Evolutionary conservation across 2,329 filamentous ascomycete species (phyloP), one percentile per base, ranked within the genome.

Genomic region (Cordyceps farinosa): DNA sequence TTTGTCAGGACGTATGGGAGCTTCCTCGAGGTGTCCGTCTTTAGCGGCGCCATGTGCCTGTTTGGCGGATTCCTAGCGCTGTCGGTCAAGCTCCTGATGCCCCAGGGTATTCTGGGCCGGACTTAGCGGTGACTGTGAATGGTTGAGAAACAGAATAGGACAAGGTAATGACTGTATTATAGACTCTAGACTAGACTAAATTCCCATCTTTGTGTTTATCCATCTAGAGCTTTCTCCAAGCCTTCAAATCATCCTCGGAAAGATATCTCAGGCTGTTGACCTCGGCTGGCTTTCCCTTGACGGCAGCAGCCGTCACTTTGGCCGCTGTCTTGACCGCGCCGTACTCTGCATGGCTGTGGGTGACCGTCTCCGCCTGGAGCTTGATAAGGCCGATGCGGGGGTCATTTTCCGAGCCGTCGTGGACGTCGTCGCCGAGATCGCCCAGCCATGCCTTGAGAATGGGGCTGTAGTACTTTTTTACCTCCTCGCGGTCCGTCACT

Each of bases 401-500:
- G 71, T 96, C 92, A 1, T 91, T 85, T 65, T 88, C 87, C 1
- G 90, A 88, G 32, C 92, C 92, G 68, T 96, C 90, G 72, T 96
- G 92, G 64, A 82, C 86, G 53, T 91, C 92, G 67, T 96, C 92
- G 29, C 88, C 90, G 22, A 96, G 82, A 67, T 96, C 92, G 6
- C 92, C 92, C 17, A 97, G 72, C 92, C 92, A 96, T 0, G 90
- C 89, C 80, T 92, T 93, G 65, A 96, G 80, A 0, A 81, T 73
- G 0, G 87, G 83, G 29, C 81, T 88, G 77, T 96, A 96, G 77
- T 92, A 86, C 76, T 93, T 90, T 73, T 85, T 82, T 63, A 96
- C 84, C 29, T 85, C 76, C 2, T 78, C 79, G 29, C 87, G 86
- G 72, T 94, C 89, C 15, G 88, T 90, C 69, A 90, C 79, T 69